Conservation (phyloP, 164 flowering plant species). For the Berberis vulgaris region DNA sequence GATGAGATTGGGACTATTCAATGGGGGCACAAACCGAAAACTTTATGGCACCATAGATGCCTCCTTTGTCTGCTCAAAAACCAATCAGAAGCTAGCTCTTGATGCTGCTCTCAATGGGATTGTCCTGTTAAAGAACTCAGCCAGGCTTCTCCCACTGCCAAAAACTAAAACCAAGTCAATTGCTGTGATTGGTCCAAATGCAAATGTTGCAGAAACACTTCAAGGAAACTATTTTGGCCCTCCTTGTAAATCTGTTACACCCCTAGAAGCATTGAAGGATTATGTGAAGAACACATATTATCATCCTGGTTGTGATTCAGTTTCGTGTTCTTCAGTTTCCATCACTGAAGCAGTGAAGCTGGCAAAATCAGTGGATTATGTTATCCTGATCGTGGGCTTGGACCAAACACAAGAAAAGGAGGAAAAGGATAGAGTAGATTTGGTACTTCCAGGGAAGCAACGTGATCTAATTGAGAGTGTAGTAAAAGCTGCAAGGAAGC, state of each 20-base stretch:
- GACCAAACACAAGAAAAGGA: conserved; percentile 68
- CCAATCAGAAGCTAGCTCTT: conserved; percentile 53
- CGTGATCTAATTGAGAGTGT: conserved; percentile 37
- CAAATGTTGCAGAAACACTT: conserved; percentile 36
- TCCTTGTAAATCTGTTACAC: conserved; percentile 45
- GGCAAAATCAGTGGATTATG: conserved; percentile 52
- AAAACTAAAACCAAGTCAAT: conserved; percentile 28
- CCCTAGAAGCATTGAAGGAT: conserved; percentile 35
- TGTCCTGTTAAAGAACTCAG: conserved; percentile 56
- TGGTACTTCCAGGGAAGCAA: conserved; percentile 70
- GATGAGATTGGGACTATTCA: conserved; percentile 77
- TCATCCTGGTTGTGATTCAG: conserved; percentile 43
- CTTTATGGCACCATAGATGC: conserved; percentile 39
- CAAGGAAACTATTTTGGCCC: conserved; percentile 63
- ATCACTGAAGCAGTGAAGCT: conserved; percentile 38
- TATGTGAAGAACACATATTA: conserved; percentile 28
- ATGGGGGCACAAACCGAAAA: conserved; percentile 44
- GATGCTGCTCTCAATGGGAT: conserved; percentile 59
- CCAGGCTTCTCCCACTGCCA: conserved; percentile 48
- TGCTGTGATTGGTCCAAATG: conserved; percentile 77
- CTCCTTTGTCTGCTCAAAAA: conserved; percentile 34
- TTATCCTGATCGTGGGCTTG: conserved; percentile 71
- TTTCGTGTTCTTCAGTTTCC: conserved; percentile 35
- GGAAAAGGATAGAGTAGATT: conserved; percentile 38
- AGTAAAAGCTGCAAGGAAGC: conserved; percentile 56